These are phyloP conservation scores for Rhizopogon sp. DNA, from an alignment of 768 basidiomycete species.

Conservation along the genomic window DNA sequence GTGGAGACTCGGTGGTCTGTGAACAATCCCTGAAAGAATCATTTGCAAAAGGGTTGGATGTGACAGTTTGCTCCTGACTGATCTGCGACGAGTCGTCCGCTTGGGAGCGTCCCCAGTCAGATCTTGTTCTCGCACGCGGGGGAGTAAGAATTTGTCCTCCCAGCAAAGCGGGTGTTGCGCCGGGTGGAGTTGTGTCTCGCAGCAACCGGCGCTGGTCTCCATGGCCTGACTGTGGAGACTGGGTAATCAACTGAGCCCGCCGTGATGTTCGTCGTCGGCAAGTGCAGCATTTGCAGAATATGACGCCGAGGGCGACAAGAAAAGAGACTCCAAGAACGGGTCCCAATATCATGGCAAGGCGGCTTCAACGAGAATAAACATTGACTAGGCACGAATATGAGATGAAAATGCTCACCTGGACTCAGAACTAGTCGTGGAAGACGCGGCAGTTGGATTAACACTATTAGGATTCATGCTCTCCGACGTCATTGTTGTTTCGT, in stretches of 20 bases:
- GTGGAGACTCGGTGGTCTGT: constrained; percentile 3
- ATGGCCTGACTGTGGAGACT: not conserved
- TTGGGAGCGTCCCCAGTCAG: not conserved
- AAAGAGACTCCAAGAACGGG: constrained; percentile 4
- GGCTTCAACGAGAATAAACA: constrained; percentile 4
- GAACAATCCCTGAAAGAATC: constrained; percentile 6
- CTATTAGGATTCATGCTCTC: not conserved
- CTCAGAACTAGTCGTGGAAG: not conserved
- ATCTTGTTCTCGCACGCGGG: not conserved
- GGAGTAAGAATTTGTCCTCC: not conserved
- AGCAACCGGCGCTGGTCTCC: not conserved
- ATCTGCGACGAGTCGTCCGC: constrained; percentile 8
- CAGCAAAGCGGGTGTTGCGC: not conserved
- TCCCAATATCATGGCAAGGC: constrained; percentile 9
- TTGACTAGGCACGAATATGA: no score
- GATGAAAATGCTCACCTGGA: constrained; percentile 6
- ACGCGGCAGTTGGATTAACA: not conserved
- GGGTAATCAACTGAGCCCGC: not conserved
- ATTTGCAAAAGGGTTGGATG: constrained; percentile 15
- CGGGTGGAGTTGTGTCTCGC: not conserved
- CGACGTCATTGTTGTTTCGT: constrained; percentile 3
- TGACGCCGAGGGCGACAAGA: constrained; percentile 4
- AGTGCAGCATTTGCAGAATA: constrained; percentile 3
- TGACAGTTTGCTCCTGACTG: not conserved
- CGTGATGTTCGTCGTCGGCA: not conserved